Evolutionary conservation across 2,329 filamentous ascomycete genomes (phyloP).

Genomic region (Clonostachys rosea): DNA sequence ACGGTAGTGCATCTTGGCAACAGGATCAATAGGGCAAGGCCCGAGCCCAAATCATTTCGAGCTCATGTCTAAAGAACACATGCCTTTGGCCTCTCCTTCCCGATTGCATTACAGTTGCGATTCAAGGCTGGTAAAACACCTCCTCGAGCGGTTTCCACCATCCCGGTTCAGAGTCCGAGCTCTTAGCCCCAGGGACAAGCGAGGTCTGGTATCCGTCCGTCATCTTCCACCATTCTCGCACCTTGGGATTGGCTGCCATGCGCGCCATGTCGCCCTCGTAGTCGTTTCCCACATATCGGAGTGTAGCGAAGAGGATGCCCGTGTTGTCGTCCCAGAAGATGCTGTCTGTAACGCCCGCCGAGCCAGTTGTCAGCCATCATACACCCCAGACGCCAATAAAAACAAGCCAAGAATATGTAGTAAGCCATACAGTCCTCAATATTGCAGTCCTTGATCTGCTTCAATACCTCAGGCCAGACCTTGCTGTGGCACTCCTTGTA

Average conservation of each 20-base stretch:
- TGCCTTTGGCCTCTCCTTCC: too few relatives aligned
- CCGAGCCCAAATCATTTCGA: too few relatives aligned
- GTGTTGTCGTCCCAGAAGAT: constrained; percentile 65
- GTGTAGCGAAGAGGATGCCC: constrained; percentile 65
- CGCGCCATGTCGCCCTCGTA: constrained; percentile 71
- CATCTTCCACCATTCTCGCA: constrained; percentile 77
- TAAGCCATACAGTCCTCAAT: constrained; percentile 63
- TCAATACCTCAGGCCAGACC: constrained; percentile 74
- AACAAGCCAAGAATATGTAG: background rate
- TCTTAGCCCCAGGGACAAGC: constrained; percentile 53
- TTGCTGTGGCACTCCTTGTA: constrained; percentile 72
- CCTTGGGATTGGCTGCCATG: constrained; percentile 69
- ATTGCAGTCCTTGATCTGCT: constrained; percentile 71
- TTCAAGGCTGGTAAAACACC: constrained; percentile 53
- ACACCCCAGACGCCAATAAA: too few relatives aligned
- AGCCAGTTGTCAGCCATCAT: background rate
- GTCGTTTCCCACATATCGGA: constrained; percentile 74
- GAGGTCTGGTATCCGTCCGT: constrained; percentile 72
- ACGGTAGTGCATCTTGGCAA: too few relatives aligned
- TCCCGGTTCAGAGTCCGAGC: constrained; percentile 50
- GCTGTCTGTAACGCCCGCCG: constrained; percentile 48
- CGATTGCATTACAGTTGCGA: too few relatives aligned
- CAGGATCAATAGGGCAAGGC: too few relatives aligned
- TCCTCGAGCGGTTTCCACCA: constrained; percentile 70
- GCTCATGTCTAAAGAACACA: too few relatives aligned